Percentiles rank a stretch among this genome's conserved stretches.
Evolutionary conservation across 169 alveolate genomes (phyloP).

Genomic region (Babesia gibsoni): DNA sequence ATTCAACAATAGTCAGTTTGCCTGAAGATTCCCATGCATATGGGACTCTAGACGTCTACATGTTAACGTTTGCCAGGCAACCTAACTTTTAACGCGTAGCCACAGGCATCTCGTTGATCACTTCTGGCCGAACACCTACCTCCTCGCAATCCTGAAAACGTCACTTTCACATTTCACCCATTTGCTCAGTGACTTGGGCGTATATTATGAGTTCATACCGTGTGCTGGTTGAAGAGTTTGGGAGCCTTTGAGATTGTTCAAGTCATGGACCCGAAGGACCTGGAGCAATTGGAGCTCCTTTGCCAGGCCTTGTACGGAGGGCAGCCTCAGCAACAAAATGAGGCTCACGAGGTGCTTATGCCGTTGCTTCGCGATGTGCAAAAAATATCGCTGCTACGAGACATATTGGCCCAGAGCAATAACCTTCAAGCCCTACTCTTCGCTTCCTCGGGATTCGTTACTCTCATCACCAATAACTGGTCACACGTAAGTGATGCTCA

Average conservation of each 20-base stretch:
- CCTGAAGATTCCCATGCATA: too few species aligned
- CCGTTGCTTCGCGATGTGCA: constrained; percentile 84
- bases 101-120: too few species aligned
- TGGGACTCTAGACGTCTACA: too few species aligned
- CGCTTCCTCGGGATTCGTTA: constrained; percentile 82
- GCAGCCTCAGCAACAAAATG: constrained; percentile 81
- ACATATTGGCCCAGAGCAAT: constrained; percentile 78
- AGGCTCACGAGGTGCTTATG: constrained; percentile 88
- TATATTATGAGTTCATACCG: constrained; percentile 20
- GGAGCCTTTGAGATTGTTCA: not conserved
- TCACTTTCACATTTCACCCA: not conserved
- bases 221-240: not conserved
- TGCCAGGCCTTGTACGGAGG: constrained; percentile 87
- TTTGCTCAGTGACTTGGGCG: not conserved
- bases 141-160: too few species aligned
- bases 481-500: constrained; percentile 81
- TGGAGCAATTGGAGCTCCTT: constrained; percentile 83
- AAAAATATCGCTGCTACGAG: constrained; percentile 76
- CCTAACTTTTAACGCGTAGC: too few species aligned
- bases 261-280: constrained; percentile 72
- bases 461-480: constrained; percentile 83
- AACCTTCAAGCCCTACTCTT: constrained; percentile 83
- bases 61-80: too few species aligned
- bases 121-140: too few species aligned
- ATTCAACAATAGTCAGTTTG: too few species aligned